A percentile compares a stretch with the other conserved stretches of the same genome.
These are phyloP conservation scores for Rhododendron ovatum DNA, from an alignment of 148 eudicot species.

Conservation along the genomic window DNA sequence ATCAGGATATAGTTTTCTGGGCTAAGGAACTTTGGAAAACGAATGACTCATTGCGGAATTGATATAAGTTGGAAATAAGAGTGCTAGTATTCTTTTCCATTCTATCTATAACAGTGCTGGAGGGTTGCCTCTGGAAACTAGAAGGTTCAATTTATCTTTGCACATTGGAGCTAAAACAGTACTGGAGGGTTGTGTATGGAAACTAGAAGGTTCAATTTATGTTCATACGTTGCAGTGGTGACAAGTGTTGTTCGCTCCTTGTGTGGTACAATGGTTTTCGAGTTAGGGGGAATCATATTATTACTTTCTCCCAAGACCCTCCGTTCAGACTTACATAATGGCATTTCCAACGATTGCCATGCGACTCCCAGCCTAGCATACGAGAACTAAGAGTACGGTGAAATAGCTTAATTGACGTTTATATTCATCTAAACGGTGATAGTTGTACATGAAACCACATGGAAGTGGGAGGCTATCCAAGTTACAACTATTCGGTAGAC, in stretches of 20 bases:
- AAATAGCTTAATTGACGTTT: background rate
- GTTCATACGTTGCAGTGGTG: background rate
- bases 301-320: background rate
- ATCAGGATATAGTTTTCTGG: background rate
- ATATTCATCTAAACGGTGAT: background rate
- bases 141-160: background rate
- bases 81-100: background rate
- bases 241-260: background rate
- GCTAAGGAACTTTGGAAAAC: background rate
- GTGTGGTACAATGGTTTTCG: background rate
- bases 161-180: background rate
- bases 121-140: background rate
- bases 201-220: background rate
- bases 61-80: background rate
- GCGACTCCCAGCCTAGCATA: background rate
- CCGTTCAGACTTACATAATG: background rate
- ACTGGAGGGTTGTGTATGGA: background rate
- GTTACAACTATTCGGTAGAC: background rate
- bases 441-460: background rate
- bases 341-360: background rate
- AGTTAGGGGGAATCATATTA: background rate
- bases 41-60: background rate
- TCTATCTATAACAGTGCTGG: background rate
- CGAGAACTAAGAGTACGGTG: background rate
- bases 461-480: background rate